Evolutionary conservation across 306 rosid species (phyloP).

Genomic region (Castanea sativa): DNA sequence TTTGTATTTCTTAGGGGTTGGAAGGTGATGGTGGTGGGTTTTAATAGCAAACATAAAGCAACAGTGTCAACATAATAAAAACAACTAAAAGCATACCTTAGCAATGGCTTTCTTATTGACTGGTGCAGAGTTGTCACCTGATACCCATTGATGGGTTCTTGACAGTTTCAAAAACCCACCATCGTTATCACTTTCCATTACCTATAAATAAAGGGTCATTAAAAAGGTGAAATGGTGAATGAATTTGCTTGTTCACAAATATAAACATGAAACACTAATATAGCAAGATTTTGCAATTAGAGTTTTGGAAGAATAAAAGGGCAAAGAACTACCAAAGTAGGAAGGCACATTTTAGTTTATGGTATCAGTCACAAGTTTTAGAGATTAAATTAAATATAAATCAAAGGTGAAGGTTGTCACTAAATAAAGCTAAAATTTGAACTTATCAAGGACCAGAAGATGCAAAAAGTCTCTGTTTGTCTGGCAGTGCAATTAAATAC

Average conservation of each 20-base stretch:
- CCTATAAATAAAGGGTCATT: slow-evolving; percentile 39
- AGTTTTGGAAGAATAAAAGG: background rate
- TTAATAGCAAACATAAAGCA: slow-evolving; percentile 1
- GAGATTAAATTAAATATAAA: slow-evolving; percentile 4
- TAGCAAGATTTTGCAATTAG: slow-evolving; percentile 4
- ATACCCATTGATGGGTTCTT: slow-evolving; percentile 63
- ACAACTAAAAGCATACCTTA: slow-evolving; percentile 48
- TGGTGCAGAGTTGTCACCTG: slow-evolving; percentile 70
- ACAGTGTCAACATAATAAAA: background rate
- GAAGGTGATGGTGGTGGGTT: background rate
- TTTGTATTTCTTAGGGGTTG: slow-evolving; percentile 3
- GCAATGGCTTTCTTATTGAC: slow-evolving; percentile 55
- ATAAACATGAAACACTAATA: slow-evolving; percentile 2
- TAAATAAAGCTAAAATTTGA: background rate
- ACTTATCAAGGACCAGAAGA: background rate
- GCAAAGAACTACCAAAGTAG: slow-evolving; percentile 11
- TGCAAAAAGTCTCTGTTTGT: background rate
- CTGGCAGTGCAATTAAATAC: background rate
- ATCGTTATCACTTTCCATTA: slow-evolving; percentile 31
- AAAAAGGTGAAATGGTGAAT: slow-evolving; percentile 5
- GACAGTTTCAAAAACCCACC: slow-evolving; percentile 80
- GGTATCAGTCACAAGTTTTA: slow-evolving; percentile 13
- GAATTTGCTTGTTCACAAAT: slow-evolving; percentile 10
- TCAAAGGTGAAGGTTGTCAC: background rate
- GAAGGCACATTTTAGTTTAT: background rate